Evolutionary conservation across 345 rosid genomes (phyloP), one percentile per base, ranked within the genome.

Genomic region (Combretum micranthum): DNA sequence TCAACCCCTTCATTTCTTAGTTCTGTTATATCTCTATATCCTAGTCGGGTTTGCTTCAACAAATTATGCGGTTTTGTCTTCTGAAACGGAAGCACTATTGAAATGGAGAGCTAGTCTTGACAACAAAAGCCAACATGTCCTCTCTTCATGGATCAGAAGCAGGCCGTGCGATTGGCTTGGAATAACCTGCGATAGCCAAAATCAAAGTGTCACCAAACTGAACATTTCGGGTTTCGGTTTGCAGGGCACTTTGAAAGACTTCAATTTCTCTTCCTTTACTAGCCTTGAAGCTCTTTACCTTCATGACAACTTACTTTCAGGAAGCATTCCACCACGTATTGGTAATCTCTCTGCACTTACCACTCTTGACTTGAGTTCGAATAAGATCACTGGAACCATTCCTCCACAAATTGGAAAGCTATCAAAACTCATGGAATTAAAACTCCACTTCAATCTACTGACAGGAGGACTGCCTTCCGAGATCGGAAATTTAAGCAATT

Each of bases 21-120:
- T 25, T 7, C 2, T 25, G 2, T 25, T 25, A 25, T 25, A 25
- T 25, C 3, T 25, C 6, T 25, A 3, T 25, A 3, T 25, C 32
- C 3, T 25, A 7, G 32, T 1, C 0, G 2, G 2, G 32, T 25
- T 25, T 1, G 6, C 32, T 7, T 25, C 2, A 7, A 25, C 32
- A 25, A 25, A 25, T 7, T 0, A 25, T 25, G 32, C 6, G 6
- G 32, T 25, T 25, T 25, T 25, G 32, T 25, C 32, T 0, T 25
- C 32, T n/a, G 70, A 59, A 52, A 37, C 22, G 22, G 44, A 60
- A 3, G 57, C 64, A 4, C 73, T 68, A 17, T 22, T 68, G 10
- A 73, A 39, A 32, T 73, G 77, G 70, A 58, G 50, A 17, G 50
- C 67, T 10, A 61, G 63, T 32, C 69, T 72, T 20, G 11, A 45